phyloP scores from a whole-genome alignment of 2,329 filamentous ascomycete genomes.

The Bipolaris gigantea region DNA sequence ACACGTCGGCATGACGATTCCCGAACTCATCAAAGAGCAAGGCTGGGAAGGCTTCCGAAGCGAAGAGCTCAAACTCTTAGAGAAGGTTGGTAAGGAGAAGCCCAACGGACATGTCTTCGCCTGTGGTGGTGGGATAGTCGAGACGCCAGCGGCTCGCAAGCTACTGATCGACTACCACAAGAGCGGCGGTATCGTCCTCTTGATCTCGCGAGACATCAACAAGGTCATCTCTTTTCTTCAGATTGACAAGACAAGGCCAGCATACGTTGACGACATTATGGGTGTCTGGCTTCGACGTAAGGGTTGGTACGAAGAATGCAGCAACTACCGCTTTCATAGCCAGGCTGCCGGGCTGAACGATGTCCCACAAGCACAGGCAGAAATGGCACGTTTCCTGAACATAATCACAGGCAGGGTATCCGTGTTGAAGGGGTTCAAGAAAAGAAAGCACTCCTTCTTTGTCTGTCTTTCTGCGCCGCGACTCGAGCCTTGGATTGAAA shows the following conservation, averaged over 20 bases:
- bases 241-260: slow-evolving; percentile 85
- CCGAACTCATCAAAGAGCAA: slow-evolving; percentile 74
- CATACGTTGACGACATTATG: slow-evolving; percentile 90
- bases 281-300: slow-evolving; percentile 87
- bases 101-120: slow-evolving; percentile 80
- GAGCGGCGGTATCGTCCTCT: slow-evolving; percentile 78
- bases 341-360: slow-evolving; percentile 60
- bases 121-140: slow-evolving; percentile 91
- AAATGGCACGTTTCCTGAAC: slow-evolving; percentile 73
- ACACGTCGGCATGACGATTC: slow-evolving; percentile 73
- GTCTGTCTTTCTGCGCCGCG: slow-evolving; percentile 85
- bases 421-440: slow-evolving; percentile 61
- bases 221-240: slow-evolving; percentile 87
- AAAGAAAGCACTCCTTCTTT: slow-evolving; percentile 80
- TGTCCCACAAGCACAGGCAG: slow-evolving; percentile 59
- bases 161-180: slow-evolving; percentile 73
- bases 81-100: slow-evolving; percentile 73
- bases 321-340: slow-evolving; percentile 91
- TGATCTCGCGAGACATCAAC: slow-evolving; percentile 85
- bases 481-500: slow-evolving; percentile 63
- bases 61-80: slow-evolving; percentile 74
- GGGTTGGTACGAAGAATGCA: slow-evolving; percentile 88
- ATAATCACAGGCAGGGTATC: slow-evolving; percentile 65
- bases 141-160: slow-evolving; percentile 76
- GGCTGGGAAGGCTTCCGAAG: slow-evolving; percentile 90